Conservation (phyloP, 208 protist genomes). For the Leishmania tropica region DNA sequence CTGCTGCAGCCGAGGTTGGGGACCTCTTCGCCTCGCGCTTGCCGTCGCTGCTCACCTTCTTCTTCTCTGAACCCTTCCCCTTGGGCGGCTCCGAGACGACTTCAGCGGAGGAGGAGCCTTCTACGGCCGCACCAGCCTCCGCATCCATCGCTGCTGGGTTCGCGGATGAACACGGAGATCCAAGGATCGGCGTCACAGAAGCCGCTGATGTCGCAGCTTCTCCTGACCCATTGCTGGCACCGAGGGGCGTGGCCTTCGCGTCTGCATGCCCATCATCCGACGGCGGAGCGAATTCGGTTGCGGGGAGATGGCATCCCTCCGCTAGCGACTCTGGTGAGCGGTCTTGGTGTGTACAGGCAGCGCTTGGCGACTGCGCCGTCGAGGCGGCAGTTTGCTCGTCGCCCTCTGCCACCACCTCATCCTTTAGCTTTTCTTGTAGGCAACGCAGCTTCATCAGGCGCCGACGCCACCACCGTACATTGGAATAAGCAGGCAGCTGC, state of each 20-base stretch:
- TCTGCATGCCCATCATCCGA: not conserved
- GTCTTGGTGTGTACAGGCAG: not conserved
- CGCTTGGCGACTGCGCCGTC: not conserved
- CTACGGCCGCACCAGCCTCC: not conserved
- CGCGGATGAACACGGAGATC: not conserved
- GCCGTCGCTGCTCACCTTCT: not conserved
- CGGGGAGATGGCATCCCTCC: not conserved
- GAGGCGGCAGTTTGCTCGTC: not conserved
- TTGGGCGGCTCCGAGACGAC: not conserved
- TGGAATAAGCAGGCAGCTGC: slow-evolving; percentile 19
- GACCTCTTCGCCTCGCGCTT: not conserved
- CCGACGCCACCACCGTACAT: slow-evolving; percentile 22
- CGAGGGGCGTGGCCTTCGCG: not conserved
- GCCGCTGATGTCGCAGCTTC: not conserved
- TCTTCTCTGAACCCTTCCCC: not conserved
- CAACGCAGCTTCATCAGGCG: slow-evolving; percentile 10
- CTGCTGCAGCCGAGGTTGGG: not conserved
- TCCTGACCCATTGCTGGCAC: not conserved
- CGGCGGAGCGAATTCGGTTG: not conserved
- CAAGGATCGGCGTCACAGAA: not conserved
- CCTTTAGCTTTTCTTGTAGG: slow-evolving; percentile 2
- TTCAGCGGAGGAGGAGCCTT: not conserved
- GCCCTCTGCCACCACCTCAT: slow-evolving; percentile 17
- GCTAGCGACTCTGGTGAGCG: not conserved
- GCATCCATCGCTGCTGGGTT: not conserved